Evolutionary conservation across 768 basidiomycete species (phyloP).

Genomic region (Mycena alexandri): DNA sequence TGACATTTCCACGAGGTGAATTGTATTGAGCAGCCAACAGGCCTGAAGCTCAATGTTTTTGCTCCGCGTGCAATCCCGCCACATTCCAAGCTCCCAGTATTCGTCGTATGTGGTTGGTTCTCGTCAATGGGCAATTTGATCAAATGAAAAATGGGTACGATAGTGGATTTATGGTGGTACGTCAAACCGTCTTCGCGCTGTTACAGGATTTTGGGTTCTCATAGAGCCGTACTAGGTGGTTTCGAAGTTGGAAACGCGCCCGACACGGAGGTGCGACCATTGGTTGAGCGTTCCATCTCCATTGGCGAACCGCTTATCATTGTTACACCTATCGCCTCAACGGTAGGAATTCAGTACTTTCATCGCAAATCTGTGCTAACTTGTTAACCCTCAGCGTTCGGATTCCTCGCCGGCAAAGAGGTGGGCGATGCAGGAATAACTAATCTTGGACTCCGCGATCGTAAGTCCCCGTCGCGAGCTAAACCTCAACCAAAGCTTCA

Average conservation of each 20-base stretch:
- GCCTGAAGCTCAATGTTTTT: constrained; percentile 58
- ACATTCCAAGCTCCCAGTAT: constrained; percentile 15
- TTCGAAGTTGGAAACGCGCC: constrained; percentile 48
- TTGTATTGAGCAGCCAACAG: constrained; percentile 37
- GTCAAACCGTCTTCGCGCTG: neutral
- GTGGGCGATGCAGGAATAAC: constrained; percentile 7
- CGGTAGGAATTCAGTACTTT: neutral
- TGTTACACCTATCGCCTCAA: neutral
- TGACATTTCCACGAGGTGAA: neutral
- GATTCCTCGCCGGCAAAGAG: constrained; percentile 14
- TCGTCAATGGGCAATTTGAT: neutral
- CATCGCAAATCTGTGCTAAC: neutral
- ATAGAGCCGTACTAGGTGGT: constrained; percentile 42
- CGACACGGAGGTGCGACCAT: constrained; percentile 35
- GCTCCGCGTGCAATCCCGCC: constrained; percentile 38
- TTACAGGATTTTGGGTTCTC: too few species aligned
- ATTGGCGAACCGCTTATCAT: constrained; percentile 42
- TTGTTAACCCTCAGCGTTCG: constrained; percentile 5
- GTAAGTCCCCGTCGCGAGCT: neutral
- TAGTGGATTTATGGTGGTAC: constrained; percentile 52
- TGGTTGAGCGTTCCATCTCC: constrained; percentile 48
- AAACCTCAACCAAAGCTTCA: neutral
- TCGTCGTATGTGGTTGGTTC: constrained; percentile 6
- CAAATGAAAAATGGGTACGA: neutral
- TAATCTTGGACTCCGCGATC: constrained; percentile 21